Conservation (phyloP, 139 green algal genomes). For the Chlorella sp. region DNA sequence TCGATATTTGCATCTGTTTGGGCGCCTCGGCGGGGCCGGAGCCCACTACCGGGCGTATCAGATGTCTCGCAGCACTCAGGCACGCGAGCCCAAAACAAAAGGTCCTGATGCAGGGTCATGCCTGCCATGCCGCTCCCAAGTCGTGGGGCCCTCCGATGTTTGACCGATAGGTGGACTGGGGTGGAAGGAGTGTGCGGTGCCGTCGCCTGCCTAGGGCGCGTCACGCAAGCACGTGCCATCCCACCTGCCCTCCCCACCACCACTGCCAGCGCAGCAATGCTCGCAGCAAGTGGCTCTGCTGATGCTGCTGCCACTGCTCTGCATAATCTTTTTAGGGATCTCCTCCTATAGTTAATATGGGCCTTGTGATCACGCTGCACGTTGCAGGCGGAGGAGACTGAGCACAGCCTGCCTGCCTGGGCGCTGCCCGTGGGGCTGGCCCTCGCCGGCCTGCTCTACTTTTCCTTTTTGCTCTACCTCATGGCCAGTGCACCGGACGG, state of each 20-base stretch:
- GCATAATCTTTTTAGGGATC: not conserved
- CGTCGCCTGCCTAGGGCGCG: not conserved
- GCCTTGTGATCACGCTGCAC: too few species aligned
- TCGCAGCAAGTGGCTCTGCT: too few species aligned
- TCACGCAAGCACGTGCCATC: not conserved
- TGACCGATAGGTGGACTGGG: too few species aligned
- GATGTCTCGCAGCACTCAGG: too few species aligned
- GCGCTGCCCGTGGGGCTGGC: not conserved
- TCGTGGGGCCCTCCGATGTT: too few species aligned
- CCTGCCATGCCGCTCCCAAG: not conserved
- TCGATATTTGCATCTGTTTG: too few species aligned
- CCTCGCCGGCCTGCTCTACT: not conserved
- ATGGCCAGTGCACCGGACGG: not conserved
- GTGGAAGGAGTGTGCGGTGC: too few species aligned
- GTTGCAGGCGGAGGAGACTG: not conserved
- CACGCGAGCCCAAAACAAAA: not conserved
- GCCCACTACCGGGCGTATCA: too few species aligned
- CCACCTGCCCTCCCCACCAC: too few species aligned
- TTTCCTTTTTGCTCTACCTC: not conserved
- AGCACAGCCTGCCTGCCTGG: not conserved
- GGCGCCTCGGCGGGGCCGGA: too few species aligned
- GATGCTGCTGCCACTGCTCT: not conserved
- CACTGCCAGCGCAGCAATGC: too few species aligned
- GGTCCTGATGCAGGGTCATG: not conserved
- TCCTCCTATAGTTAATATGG: too few species aligned